Base-by-base conservation (phyloP, 495 filamentous ascomycete species). In the Talaromyces stipitatus region DNA sequence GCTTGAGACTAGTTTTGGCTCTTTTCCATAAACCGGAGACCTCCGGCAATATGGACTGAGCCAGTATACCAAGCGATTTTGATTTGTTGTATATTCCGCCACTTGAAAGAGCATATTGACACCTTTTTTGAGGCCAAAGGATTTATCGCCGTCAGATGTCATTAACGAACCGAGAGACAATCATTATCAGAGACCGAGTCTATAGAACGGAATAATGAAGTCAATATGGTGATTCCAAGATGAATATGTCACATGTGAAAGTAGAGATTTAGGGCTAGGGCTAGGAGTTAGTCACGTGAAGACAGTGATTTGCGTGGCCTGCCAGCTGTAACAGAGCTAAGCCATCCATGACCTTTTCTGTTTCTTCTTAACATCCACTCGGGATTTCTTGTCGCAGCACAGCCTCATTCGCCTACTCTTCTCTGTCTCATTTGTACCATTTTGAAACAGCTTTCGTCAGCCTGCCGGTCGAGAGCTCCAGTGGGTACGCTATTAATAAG, bases 11-110 rank as follows among this genome's bases (percentile, higher is more conserved):
- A 79, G 66, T 55, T 64, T 57, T 1, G 64, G 64, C 51, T 79
- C 74, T 22, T 72, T 1, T 64, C 58, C 3, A 72, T 78, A 50
- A 76, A 78, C 71, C 4, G 77, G 77, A 60, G 79, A 80, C 78
- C 72, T 0, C 75, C 75, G 14, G 67, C 71, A 36, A 67, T 72
- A 57, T 79, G 79, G 3, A 82, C 28, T 0, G 74, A 76, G 52
- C 79, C 76, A 0, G 72, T 74, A 52, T 78, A 79, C 74, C 77
- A 77, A 14, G 73, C 62, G 41, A 78, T 74, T 50, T 76, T 72
- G 55, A 80, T 79, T 77, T 46, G 71, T 72, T 8, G 69, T 70
- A 20, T 77, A 66, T 51, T 77, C 65, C 14, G 67, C 69, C 7
- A 77, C 75, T 38, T 76, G 36, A 73, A 78, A 55, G 70, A 76